Base-by-base conservation (phyloP, 208 protist species). In the Acanthamoeba sp. region DNA sequence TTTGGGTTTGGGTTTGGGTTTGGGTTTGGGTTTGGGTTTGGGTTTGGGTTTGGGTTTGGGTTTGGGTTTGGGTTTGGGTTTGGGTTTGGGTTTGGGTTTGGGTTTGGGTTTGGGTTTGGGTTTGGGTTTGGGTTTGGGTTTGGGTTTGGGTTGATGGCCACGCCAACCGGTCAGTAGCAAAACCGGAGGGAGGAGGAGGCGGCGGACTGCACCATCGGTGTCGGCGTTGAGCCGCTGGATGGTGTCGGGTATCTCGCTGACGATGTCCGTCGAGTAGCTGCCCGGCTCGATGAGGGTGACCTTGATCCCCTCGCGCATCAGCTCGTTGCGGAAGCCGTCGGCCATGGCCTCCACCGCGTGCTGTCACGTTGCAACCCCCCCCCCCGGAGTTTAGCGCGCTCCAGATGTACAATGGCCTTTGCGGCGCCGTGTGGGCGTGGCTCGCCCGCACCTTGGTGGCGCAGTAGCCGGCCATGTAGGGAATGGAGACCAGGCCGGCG, bases 381-480 rank as follows among this genome's bases (percentile, higher is more conserved):
- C n/a, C n/a, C n/a, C n/a, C n/a, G n/a, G n/a, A n/a, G n/a, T n/a
- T n/a, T n/a, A n/a, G n/a, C n/a, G n/a, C n/a, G n/a, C n/a, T 27
- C 62, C 14, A 36, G 62, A 71, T 71, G 29, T n/a, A n/a, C n/a
- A n/a, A n/a, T n/a, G n/a, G n/a, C n/a, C n/a, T n/a, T n/a, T n/a
- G n/a, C n/a, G n/a, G n/a, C n/a, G n/a, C n/a, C n/a, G n/a, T n/a
- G n/a, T n/a, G n/a, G n/a, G n/a, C n/a, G 22, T 71, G 29, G 27
- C 62, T 10, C 62, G 22, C 20, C 62, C 14, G 10, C 27, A 71
- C 62, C 66, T 76, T 88, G 10, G 45, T 88, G 7, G 78, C 78
- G 78, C 40, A 55, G 78, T 88, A 88, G 78, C 45, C 78, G 22
- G 45, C 50, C 45, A 88, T 88, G 78, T 88, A 88, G 78, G 78